phyloP scores from a whole-genome alignment of 768 basidiomycete genomes.

The Cystofilobasidium capitatum region DNA sequence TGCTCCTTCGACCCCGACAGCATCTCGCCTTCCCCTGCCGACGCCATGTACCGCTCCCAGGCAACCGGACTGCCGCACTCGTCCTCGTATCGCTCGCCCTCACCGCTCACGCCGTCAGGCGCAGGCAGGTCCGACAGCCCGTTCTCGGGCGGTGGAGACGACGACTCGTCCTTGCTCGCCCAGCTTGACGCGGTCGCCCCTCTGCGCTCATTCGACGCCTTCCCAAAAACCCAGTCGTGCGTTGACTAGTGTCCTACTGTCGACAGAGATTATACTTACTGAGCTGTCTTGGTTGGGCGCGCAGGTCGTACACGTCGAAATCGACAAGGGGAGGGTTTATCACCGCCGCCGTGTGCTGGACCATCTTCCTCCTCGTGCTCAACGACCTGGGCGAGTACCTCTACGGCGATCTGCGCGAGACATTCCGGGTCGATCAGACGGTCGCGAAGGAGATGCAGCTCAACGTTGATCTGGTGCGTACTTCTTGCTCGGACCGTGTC shows the following conservation, averaged over 20 bases:
- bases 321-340: conserved; percentile 72
- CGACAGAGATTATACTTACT: no score
- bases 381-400: conserved; percentile 86
- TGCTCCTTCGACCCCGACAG: not conserved
- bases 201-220: conserved; percentile 10
- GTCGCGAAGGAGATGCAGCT: conserved; percentile 58
- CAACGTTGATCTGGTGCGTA: conserved; percentile 64
- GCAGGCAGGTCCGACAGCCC: not conserved
- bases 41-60: not conserved
- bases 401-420: conserved; percentile 85
- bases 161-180: conserved; percentile 1
- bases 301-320: conserved; percentile 69
- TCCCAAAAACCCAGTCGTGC: conserved; percentile 40
- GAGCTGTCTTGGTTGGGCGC: no score
- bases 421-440: conserved; percentile 70
- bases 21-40: not conserved
- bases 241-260: no score
- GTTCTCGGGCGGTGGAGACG: not conserved
- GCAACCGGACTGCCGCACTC: not conserved
- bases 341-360: conserved; percentile 56
- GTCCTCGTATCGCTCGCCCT: not conserved
- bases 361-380: conserved; percentile 64
- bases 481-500: conserved; percentile 84
- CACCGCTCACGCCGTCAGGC: not conserved
- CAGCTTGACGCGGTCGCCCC: conserved; percentile 13